Conservation (phyloP, 1,139 yeast species). For the Saccharomyces hybrid region DNA sequence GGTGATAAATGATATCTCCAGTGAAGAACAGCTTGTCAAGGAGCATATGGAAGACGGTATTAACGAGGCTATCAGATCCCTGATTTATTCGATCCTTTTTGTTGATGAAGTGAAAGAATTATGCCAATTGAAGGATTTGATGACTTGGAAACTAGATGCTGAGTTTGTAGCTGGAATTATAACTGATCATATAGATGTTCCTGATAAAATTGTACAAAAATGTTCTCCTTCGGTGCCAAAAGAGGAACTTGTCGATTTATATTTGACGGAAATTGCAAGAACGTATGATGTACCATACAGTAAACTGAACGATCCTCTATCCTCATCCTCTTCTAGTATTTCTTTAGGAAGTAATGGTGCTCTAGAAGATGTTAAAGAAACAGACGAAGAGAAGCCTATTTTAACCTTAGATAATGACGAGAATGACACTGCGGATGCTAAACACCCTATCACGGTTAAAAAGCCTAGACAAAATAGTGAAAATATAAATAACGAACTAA, state of each 20-base stretch:
- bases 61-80: slow-evolving; percentile 64
- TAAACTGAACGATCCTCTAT: slow-evolving; percentile 40
- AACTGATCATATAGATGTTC: slow-evolving; percentile 52
- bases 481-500: slow-evolving; percentile 38
- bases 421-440: slow-evolving; percentile 24
- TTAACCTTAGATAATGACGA: slow-evolving; percentile 31
- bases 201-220: slow-evolving; percentile 56
- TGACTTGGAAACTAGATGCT: slow-evolving; percentile 56
- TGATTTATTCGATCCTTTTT: slow-evolving; percentile 63
- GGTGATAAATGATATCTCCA: slow-evolving; percentile 35
- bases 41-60: slow-evolving; percentile 30
- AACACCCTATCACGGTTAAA: slow-evolving; percentile 40
- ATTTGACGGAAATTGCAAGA: slow-evolving; percentile 70
- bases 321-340: slow-evolving; percentile 8
- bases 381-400: slow-evolving; percentile 26
- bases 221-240: slow-evolving; percentile 65
- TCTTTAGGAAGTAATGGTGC: slow-evolving; percentile 27
- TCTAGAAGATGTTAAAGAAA: slow-evolving; percentile 19
- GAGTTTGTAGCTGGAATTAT: slow-evolving; percentile 56
- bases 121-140: slow-evolving; percentile 50
- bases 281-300: slow-evolving; percentile 75
- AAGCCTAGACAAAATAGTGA: slow-evolving; percentile 43
- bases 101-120: slow-evolving; percentile 69
- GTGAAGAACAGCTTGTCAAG: slow-evolving; percentile 28
- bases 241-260: slow-evolving; percentile 56